These are phyloP conservation scores for Protea cynaroides DNA, from an alignment of 164 flowering plant species.

Conservation along the genomic window DNA sequence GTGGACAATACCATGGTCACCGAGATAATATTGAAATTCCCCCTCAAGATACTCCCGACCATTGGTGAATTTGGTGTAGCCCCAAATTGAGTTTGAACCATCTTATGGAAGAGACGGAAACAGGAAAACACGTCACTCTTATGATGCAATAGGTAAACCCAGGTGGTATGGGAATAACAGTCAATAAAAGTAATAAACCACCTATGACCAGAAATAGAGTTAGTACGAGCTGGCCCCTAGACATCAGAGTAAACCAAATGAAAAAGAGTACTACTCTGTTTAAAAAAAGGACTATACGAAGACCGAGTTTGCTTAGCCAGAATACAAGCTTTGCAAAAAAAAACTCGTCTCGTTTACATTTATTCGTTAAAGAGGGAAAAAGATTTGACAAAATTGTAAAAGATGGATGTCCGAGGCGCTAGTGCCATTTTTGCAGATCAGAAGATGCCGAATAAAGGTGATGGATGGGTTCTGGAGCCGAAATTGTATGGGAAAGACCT, in stretches of 20 bases:
- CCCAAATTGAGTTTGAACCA: background rate
- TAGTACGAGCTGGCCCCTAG: constrained; percentile 6
- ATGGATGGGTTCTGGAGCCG: constrained; percentile 3
- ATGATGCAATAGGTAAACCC: constrained; percentile 8
- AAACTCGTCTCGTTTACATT: no score
- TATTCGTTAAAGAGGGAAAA: no score
- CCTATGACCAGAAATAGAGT: constrained; percentile 5
- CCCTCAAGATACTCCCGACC: constrained; percentile 2
- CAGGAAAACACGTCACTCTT: constrained; percentile 8
- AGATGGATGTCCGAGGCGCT: no score
- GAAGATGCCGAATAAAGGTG: no score
- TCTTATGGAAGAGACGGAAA: constrained; percentile 8
- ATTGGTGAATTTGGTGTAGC: constrained; percentile 1
- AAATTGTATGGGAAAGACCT: constrained; percentile 16
- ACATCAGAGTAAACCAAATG: constrained; percentile 15
- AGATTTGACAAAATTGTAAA: no score
- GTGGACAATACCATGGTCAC: constrained; percentile 13
- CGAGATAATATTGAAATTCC: background rate
- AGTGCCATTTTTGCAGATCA: no score
- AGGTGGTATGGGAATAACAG: constrained; percentile 10
- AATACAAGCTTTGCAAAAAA: no score
- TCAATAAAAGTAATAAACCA: constrained; percentile 15
- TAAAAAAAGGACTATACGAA: no score
- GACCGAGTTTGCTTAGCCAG: no score
- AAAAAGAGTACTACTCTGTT: no score